phyloP scores from a whole-genome alignment of 2,329 filamentous ascomycete species.

The Pyricularia grisea region DNA sequence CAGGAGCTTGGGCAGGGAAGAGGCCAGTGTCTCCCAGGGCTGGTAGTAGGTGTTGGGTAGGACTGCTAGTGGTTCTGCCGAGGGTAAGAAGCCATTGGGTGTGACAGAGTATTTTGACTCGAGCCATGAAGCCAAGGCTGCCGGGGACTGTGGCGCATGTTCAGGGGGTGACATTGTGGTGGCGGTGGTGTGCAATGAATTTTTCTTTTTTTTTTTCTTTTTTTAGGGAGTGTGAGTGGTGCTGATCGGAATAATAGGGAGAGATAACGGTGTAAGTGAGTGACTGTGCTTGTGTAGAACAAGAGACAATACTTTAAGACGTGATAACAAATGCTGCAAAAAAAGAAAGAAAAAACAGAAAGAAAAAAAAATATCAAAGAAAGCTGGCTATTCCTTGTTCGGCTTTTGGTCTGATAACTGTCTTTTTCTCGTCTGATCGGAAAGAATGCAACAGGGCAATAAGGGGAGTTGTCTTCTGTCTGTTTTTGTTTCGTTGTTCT shows the following conservation, averaged over 20 bases:
- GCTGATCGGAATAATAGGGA: background rate
- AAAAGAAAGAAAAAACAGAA: background rate
- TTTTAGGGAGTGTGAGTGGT: background rate
- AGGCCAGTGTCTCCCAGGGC: conserved; percentile 66
- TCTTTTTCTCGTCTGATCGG: too few relatives aligned
- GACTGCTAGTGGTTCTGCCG: conserved; percentile 52
- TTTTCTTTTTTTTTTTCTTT: too few relatives aligned
- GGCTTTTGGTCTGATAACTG: too few relatives aligned
- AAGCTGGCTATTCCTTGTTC: background rate
- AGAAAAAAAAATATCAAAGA: background rate
- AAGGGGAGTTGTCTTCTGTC: too few relatives aligned
- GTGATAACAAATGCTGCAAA: background rate
- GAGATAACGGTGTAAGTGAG: too few relatives aligned
- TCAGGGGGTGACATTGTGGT: background rate
- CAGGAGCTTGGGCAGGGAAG: conserved; percentile 59
- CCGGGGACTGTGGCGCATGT: background rate
- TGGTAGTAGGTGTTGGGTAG: conserved; percentile 66
- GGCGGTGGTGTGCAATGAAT: background rate
- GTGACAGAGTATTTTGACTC: conserved; percentile 26
- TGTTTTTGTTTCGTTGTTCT: too few relatives aligned
- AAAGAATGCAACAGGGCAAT: too few relatives aligned
- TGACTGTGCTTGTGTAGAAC: too few relatives aligned
- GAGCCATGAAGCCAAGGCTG: background rate
- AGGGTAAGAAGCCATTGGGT: conserved; percentile 68
- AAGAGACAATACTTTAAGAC: too few relatives aligned